These are phyloP conservation scores for Metschnikowia gelsemii DNA, from an alignment of 805 yeast genomes.

Conservation along the genomic window DNA sequence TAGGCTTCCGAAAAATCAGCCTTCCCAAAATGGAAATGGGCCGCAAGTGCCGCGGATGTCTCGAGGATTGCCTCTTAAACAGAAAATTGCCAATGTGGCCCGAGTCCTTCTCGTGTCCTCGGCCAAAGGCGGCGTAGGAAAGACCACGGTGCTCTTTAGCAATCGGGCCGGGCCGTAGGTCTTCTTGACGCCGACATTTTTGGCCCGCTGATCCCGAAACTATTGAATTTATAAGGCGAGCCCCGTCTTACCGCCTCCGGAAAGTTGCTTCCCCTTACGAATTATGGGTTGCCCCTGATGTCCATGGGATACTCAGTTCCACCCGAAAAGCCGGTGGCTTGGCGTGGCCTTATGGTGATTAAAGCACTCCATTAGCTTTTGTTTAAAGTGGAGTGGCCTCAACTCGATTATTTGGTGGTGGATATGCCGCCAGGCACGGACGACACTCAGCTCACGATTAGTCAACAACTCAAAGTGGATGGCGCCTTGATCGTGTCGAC, in stretches of 20 bases:
- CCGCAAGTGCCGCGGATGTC: constrained; percentile 34
- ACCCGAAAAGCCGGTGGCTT: constrained; percentile 68
- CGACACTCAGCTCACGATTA: constrained; percentile 79
- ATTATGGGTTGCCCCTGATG: constrained; percentile 80
- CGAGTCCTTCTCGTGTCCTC: constrained; percentile 67
- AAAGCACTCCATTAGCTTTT: constrained; percentile 82
- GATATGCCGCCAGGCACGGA: constrained; percentile 95
- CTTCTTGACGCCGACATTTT: constrained; percentile 77
- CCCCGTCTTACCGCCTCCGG: constrained; percentile 57
- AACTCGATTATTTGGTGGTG: constrained; percentile 64
- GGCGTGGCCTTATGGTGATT: constrained; percentile 88
- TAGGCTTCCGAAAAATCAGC: constrained; percentile 38
- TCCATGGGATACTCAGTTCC: constrained; percentile 81
- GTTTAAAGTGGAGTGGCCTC: constrained; percentile 76
- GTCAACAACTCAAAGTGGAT: constrained; percentile 71
- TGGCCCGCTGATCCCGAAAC: constrained; percentile 80
- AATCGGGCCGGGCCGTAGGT: constrained; percentile 58
- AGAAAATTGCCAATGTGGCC: constrained; percentile 57
- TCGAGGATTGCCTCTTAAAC: constrained; percentile 55
- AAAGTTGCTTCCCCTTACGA: constrained; percentile 60
- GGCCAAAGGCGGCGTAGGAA: constrained; percentile 82
- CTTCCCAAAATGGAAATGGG: constrained; percentile 12
- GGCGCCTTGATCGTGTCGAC: constrained; percentile 85
- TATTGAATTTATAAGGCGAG: constrained; percentile 67
- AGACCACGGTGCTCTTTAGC: constrained; percentile 67